Conservation (phyloP, 805 yeast genomes). For the Candida golubevii region DNA sequence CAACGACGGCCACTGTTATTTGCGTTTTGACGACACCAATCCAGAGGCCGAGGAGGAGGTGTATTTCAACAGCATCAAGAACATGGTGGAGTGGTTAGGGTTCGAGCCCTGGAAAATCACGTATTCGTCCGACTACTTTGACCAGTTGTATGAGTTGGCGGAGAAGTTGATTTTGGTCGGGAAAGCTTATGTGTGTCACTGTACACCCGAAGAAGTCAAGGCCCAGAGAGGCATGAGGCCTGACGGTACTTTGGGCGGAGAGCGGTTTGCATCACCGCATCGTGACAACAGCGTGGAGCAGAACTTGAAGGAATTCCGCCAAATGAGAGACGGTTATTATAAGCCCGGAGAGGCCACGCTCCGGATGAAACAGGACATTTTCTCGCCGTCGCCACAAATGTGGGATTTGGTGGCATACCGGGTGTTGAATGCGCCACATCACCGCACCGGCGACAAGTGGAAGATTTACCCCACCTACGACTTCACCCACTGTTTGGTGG, state of each 20-base stretch:
- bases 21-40: slow-evolving; percentile 95
- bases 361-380: slow-evolving; percentile 93
- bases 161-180: slow-evolving; percentile 69
- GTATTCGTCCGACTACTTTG: slow-evolving; percentile 94
- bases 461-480: slow-evolving; percentile 97
- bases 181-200: slow-evolving; percentile 88
- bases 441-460: slow-evolving; percentile 97
- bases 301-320: slow-evolving; percentile 75
- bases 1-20: slow-evolving; percentile 81
- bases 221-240: slow-evolving; percentile 84
- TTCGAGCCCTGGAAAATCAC: slow-evolving; percentile 92
- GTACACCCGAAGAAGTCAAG: slow-evolving; percentile 87
- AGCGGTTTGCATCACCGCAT: slow-evolving; percentile 77
- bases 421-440: slow-evolving; percentile 87
- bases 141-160: slow-evolving; percentile 81
- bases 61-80: slow-evolving; percentile 77
- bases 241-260: slow-evolving; percentile 93
- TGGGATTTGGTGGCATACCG: slow-evolving; percentile 99
- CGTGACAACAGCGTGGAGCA: slow-evolving; percentile 69
- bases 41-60: slow-evolving; percentile 98
- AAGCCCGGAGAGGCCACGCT: slow-evolving; percentile 88
- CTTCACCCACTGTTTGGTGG: slow-evolving; percentile 98
- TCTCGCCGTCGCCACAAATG: slow-evolving; percentile 95
- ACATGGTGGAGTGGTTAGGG: slow-evolving; percentile 91
- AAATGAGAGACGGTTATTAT: slow-evolving; percentile 87